Base-by-base conservation (phyloP, 116 monocot species). In the Phalaenopsis hybrid region DNA sequence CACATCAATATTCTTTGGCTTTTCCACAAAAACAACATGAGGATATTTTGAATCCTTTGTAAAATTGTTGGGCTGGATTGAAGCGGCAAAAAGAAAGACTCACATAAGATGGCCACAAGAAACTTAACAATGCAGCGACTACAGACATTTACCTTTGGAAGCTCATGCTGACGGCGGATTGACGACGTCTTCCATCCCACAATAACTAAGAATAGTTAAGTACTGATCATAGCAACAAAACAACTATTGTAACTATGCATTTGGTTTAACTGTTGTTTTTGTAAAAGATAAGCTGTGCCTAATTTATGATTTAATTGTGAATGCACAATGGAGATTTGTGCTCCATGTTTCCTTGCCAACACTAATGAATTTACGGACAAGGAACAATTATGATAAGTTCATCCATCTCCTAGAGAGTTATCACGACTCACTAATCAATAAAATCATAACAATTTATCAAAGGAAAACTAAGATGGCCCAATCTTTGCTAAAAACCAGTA, bases 141-240 rank as follows among this genome's bases (percentile, higher is more conserved):
- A 15, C 4, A 20, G 33, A 75, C 31, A 0, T 59, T 85, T 82
- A 93, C 93, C 87, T 90, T 90, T 10, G 92, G 92, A 78, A 90
- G 87, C 77, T 93, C 90, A 80, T 90, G 75, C 70, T 86, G 81
- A 50, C 21, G 82, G 49, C 87, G 86, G 34, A 93, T 93, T 25
- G 90, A 93, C 25, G 93, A 87, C 67, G 93, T 93, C 76, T 86
- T 89, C 87, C 92, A 81, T 43, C 92, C 92, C 86, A 92, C 92
- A 85, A 90, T 77, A 28, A 85, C 93, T 93, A 79, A 57, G 57
- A 51, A 37, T 75, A 84, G 90, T 90, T 81, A 93, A 90, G 82
- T 57, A 33, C 44, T 31, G 41, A 20, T 3, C 61, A 68, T 5
- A 33, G 23, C 28, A 78, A 16, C 72, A 72, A 8, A 65, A 65